Conservation (phyloP, 2,329 filamentous ascomycete genomes). For the Diaporthe capsici region DNA sequence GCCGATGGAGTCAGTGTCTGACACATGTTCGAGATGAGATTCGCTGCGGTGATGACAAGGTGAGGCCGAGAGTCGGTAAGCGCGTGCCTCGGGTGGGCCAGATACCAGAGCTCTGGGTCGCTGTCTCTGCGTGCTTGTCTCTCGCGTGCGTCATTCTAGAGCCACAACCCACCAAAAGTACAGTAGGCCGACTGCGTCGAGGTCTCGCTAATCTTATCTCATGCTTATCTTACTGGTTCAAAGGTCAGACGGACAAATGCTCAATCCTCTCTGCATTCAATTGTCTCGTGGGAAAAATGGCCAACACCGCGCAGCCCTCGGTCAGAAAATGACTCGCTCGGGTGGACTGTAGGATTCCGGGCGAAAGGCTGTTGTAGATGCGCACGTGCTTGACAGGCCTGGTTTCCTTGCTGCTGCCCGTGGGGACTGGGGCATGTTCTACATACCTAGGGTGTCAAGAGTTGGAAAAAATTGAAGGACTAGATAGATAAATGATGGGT, state of each 20-base stretch:
- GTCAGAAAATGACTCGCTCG: slow-evolving; percentile 30
- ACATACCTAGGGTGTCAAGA: neutral
- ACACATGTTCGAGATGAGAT: slow-evolving; percentile 14
- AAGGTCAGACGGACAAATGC: slow-evolving; percentile 8
- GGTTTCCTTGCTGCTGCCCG: slow-evolving; percentile 1
- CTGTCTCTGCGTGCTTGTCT: neutral
- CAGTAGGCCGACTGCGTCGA: neutral
- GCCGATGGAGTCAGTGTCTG: neutral
- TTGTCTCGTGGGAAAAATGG: neutral
- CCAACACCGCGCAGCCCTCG: slow-evolving; percentile 8
- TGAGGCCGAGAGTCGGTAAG: neutral
- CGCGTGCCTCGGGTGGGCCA: neutral
- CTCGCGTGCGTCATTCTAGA: slow-evolving; percentile 22
- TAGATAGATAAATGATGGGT: slow-evolving; percentile 5
- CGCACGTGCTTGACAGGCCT: slow-evolving; percentile 26
- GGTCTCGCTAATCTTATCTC: slow-evolving; percentile 32
- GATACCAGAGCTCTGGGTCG: slow-evolving; percentile 18
- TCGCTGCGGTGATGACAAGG: neutral
- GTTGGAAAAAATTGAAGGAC: neutral
- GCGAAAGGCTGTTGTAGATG: slow-evolving; percentile 23
- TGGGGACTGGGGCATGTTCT: neutral
- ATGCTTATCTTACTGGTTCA: slow-evolving; percentile 1
- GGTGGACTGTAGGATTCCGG: slow-evolving; percentile 7
- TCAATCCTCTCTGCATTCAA: neutral
- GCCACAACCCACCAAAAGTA: slow-evolving; percentile 2